Evolutionary conservation across 2,329 filamentous ascomycete genomes (phyloP).

Genomic region (Fusarium piperis): DNA sequence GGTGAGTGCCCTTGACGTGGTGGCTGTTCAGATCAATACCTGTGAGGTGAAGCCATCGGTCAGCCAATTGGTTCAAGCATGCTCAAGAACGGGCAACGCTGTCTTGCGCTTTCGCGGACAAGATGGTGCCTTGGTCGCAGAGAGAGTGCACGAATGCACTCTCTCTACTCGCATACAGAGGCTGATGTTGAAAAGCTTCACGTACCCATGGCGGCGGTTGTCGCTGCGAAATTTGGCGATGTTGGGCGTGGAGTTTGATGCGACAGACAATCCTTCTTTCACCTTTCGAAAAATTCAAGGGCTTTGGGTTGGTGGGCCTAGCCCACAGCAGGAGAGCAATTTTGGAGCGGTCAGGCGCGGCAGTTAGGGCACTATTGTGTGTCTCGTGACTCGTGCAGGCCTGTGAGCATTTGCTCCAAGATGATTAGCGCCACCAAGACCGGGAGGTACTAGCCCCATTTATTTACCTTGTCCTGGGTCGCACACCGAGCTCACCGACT

Average conservation of each 20-base stretch:
- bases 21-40: conserved; percentile 78
- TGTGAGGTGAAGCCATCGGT: conserved; percentile 64
- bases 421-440: not conserved
- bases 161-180: conserved; percentile 63
- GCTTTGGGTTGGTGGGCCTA: conserved; percentile 33
- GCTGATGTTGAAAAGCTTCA: conserved; percentile 54
- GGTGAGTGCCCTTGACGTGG: conserved; percentile 79
- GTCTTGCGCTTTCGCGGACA: conserved; percentile 42
- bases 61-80: conserved; percentile 72
- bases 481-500: conserved; percentile 14
- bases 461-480: not conserved
- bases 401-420: not conserved
- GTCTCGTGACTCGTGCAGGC: conserved; percentile 1
- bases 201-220: conserved; percentile 70
- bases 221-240: conserved; percentile 54
- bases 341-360: conserved; percentile 53
- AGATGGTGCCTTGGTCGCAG: conserved; percentile 46
- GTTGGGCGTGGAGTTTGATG: conserved; percentile 45
- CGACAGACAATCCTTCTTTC: conserved; percentile 35
- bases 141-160: conserved; percentile 20
- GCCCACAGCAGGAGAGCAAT: conserved; percentile 2
- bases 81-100: conserved; percentile 59
- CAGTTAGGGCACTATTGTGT: conserved; percentile 54
- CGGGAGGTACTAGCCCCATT: not conserved
- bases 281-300: conserved; percentile 44